Conservation (phyloP, 2,329 filamentous ascomycete genomes). For the Penicillium palitans region DNA sequence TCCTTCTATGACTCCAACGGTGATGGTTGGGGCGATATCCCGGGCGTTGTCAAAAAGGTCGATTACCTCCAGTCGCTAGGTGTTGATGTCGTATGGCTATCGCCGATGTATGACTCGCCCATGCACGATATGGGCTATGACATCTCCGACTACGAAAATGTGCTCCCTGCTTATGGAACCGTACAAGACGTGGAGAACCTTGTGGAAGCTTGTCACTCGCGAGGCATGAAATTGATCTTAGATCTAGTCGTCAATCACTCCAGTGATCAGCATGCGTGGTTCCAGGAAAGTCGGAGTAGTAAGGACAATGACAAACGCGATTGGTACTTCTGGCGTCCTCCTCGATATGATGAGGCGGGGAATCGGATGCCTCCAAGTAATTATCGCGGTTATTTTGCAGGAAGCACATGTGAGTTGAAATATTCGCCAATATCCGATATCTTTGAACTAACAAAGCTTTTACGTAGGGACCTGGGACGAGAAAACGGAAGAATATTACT, state of each 20-base stretch:
- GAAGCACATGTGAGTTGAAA: conserved; percentile 53
- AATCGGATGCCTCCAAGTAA: conserved; percentile 68
- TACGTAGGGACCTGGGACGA: conserved; percentile 61
- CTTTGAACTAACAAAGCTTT: not conserved
- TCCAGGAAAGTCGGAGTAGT: conserved; percentile 60
- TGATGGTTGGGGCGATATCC: conserved; percentile 65
- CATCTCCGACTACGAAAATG: conserved; percentile 63
- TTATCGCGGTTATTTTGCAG: conserved; percentile 64
- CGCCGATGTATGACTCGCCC: conserved; percentile 64
- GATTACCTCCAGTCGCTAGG: conserved; percentile 63
- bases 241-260: conserved; percentile 75
- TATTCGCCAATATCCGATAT: not conserved
- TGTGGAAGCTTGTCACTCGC: conserved; percentile 56
- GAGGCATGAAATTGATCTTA: conserved; percentile 66
- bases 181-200: conserved; percentile 60
- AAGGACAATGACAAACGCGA: conserved; percentile 61
- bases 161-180: conserved; percentile 63
- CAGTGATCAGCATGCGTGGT: conserved; percentile 67
- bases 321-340: conserved; percentile 60
- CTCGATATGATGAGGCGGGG: conserved; percentile 54
- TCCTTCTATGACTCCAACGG: conserved; percentile 55
- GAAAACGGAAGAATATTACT: conserved; percentile 67
- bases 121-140: conserved; percentile 72
- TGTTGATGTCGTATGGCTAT: conserved; percentile 66
- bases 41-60: conserved; percentile 62